Base-by-base conservation (phyloP, 306 rosid genomes). In the Erythrophleum fordii region DNA sequence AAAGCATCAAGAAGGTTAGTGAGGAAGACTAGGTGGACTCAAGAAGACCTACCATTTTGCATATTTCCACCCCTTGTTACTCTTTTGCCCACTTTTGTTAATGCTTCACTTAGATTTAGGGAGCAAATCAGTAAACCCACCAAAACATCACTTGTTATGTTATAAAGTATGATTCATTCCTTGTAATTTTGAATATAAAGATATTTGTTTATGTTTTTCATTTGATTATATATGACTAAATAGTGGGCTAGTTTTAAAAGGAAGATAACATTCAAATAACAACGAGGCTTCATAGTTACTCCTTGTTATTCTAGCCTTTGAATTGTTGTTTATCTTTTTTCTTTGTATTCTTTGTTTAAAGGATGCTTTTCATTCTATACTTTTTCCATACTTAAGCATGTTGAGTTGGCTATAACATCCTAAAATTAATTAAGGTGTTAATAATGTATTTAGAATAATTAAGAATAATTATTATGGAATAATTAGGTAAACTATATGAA, bases 331-430 rank as follows among this genome's bases (percentile, higher is more conserved):
- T 74, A 73, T 60, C 73, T 45, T 53, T 64, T 37, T 60, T 60
- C 74, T 73, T 68, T 61, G 45, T 59, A 45, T 75, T 79, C 39
- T 35, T 35, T 59, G 8, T 53, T 69, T 53, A 68, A 52, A 52
- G 17, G 77, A 56, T 74, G 45, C 44, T 49, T 79, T 79, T 78
- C 55, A 72, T 74, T 79, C 61, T 68, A 66, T 76, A 76, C 41
- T 42, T 77, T 22, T 51, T 72, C 31, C 41, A n/a, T 26, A 58
- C 55, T 48, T 5, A 46, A 79, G 26, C 69, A 37, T 69, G 18
- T 52, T 42, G 51, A 26, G 20, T 37, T 66, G 44, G 11, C 44
- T 67, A 34, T n/a, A n/a, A n/a, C n/a, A n/a, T n/a, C n/a, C n/a
- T n/a, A n/a, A n/a, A n/a, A n/a, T n/a, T n/a, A n/a, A n/a, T n/a